A percentile compares a stretch with the other conserved stretches of the same genome.
Evolutionary conservation across 352 stramenopile genomes (phyloP).

Genomic region (Pythium dissimile): DNA sequence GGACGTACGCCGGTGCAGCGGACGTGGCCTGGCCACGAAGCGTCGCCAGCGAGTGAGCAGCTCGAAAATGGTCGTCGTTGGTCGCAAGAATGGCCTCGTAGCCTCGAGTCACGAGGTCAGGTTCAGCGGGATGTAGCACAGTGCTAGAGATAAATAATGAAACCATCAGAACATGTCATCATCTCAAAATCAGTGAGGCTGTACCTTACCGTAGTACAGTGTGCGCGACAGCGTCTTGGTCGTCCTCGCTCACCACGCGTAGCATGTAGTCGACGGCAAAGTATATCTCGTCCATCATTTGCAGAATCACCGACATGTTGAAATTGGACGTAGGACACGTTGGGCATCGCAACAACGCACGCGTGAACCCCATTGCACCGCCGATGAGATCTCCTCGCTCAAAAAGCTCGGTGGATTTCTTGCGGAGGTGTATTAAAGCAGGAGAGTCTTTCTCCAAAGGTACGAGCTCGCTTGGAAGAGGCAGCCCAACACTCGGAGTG

Average conservation of each 20-base stretch:
- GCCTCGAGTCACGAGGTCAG: conserved; percentile 41
- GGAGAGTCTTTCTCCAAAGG: not conserved
- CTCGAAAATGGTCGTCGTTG: conserved; percentile 44
- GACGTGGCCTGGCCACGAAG: conserved; percentile 45
- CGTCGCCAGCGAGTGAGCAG: conserved; percentile 62
- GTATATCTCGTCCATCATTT: conserved; percentile 64
- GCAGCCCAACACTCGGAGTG: conserved; percentile 1
- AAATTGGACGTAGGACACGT: conserved; percentile 66
- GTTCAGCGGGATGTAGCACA: conserved; percentile 60
- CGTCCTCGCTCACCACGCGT: conserved; percentile 56
- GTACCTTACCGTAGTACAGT: conserved; percentile 54
- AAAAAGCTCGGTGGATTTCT: conserved; percentile 39
- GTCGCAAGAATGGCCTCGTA: conserved; percentile 43
- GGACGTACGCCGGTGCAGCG: conserved; percentile 61
- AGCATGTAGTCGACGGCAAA: conserved; percentile 68
- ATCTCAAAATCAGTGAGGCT: not conserved
- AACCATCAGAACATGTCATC: not conserved
- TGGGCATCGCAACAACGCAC: conserved; percentile 43
- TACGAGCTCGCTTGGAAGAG: not conserved
- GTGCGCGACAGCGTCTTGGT: conserved; percentile 73
- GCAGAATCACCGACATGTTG: conserved; percentile 73
- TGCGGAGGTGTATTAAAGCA: conserved; percentile 38
- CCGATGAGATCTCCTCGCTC: conserved; percentile 49
- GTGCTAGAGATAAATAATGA: too few species aligned
- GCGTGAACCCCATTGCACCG: conserved; percentile 43